These are phyloP conservation scores for Plasmodium cynomolgi DNA, from an alignment of 169 alveolate species.

Conservation along the genomic window DNA sequence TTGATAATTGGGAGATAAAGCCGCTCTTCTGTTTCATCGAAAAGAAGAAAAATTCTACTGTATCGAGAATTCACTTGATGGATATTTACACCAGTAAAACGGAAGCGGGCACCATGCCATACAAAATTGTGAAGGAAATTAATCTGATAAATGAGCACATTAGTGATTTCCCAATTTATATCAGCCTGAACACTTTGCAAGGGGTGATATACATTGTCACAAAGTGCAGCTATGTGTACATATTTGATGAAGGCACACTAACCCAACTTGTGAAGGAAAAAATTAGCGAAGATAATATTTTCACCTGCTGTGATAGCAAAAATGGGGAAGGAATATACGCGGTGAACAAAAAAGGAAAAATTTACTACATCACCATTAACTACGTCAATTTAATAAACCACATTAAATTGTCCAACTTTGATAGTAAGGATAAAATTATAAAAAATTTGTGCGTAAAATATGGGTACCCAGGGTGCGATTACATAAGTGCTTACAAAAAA, in stretches of 20 bases:
- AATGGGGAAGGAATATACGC: conserved; percentile 75
- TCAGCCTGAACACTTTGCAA: conserved; percentile 86
- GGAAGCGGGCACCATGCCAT: conserved; percentile 65
- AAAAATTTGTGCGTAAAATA: conserved; percentile 54
- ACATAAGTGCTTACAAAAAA: conserved; percentile 65
- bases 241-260: conserved; percentile 81
- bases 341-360: conserved; percentile 73
- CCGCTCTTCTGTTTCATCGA: conserved; percentile 93
- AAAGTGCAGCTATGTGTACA: conserved; percentile 81
- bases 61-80: conserved; percentile 93
- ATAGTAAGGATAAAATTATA: conserved; percentile 54
- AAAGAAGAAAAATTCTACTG: conserved; percentile 90
- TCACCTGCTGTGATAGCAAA: conserved; percentile 72
- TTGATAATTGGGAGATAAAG: conserved; percentile 82
- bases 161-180: conserved; percentile 86
- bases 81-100: conserved; percentile 89
- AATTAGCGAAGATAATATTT: conserved; percentile 74
- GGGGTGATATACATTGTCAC: conserved; percentile 89
- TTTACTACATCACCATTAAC: conserved; percentile 60
- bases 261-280: conserved; percentile 51
- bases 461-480: conserved; percentile 77
- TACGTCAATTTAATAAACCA: conserved; percentile 28
- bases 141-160: conserved; percentile 72
- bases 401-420: conserved; percentile 53
- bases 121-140: conserved; percentile 80